Base-by-base conservation (phyloP, 805 yeast species). In the Nakazawaea molendinolei region DNA sequence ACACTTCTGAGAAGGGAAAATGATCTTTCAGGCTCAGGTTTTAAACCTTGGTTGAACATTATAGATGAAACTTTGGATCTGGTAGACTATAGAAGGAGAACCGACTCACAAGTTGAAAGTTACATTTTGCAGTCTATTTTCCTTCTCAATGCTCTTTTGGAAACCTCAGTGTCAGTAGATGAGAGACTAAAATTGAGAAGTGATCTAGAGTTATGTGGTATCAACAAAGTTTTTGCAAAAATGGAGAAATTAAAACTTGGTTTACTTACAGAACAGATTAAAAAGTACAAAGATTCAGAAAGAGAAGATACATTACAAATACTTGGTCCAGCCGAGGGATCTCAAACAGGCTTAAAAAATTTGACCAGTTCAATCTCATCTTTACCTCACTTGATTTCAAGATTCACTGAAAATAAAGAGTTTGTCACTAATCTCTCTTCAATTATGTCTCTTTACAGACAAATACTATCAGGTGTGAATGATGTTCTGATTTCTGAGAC, bases 101-200 rank as follows among this genome's bases (percentile, higher is more conserved):
- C n/a, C n/a, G n/a, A n/a, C n/a, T n/a, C n/a, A 28, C 13, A 15
- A 19, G 6, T 18, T 28, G 30, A 18, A 38, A 20, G 28, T 39
- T 89, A 84, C 54, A 69, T 82, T 12, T 58, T 80, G 33, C 67
- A 84, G 3, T 77, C 94, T 0, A 63, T 86, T 64, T 69, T 84
- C 26, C 65, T 90, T 28, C 63, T 86, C 23, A 77, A 79, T 46
- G 76, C 86, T 1, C 40, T 48, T 8, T 41, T 51, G 57, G 47
- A 49, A 71, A 43, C 58, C 64, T 33, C 33, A 61, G 92, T 35
- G 60, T 71, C 7, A 74, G 71, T 42, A 3, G 4, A 17, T n/a
- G 36, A 28, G 16, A 21, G 36, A 14, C 8, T n/a, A 12, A 6
- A 28, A 7, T n/a, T 33, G 19, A 21, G 35, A n/a, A 26, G 6